Conservation (phyloP, 768 basidiomycete genomes). For the Mycena polygramma region DNA sequence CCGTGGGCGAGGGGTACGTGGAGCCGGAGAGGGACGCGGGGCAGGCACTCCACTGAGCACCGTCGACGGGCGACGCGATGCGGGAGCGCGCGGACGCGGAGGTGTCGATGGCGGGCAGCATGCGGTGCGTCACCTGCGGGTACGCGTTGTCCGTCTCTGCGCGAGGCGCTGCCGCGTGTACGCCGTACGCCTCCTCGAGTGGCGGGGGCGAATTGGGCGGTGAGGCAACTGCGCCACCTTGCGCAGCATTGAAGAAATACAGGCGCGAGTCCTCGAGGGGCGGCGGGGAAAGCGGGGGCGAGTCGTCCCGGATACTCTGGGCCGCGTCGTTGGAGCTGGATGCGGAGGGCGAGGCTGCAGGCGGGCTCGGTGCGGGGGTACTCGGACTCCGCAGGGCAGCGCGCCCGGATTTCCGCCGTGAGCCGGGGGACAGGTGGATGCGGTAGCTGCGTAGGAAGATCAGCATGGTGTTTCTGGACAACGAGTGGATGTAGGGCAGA, state of each 20-base stretch:
- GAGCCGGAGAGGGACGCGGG: background rate
- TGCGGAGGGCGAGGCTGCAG: background rate
- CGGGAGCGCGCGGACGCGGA: background rate
- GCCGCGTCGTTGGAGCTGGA: background rate
- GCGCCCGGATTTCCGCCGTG: conserved; percentile 27
- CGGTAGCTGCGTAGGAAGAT: conserved; percentile 19
- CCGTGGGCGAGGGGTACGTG: conserved; percentile 6
- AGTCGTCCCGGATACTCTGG: background rate
- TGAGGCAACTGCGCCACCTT: background rate
- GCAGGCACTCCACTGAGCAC: too few species aligned
- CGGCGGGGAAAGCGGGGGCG: conserved; percentile 20
- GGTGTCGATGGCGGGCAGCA: conserved; percentile 22
- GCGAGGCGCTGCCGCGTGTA: background rate
- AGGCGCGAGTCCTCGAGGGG: conserved; percentile 30
- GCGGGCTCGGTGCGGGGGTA: conserved; percentile 17
- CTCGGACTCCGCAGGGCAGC: conserved; percentile 15
- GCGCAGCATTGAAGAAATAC: conserved; percentile 1
- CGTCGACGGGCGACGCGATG: background rate
- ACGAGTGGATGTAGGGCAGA: background rate
- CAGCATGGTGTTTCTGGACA: background rate
- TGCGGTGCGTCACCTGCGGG: conserved; percentile 7
- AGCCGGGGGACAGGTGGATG: conserved; percentile 32
- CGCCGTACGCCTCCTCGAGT: conserved; percentile 14
- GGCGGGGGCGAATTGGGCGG: conserved; percentile 20
- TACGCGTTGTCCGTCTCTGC: background rate